Conservation (phyloP, 345 rosid genomes). For the Mercurialis annua region DNA sequence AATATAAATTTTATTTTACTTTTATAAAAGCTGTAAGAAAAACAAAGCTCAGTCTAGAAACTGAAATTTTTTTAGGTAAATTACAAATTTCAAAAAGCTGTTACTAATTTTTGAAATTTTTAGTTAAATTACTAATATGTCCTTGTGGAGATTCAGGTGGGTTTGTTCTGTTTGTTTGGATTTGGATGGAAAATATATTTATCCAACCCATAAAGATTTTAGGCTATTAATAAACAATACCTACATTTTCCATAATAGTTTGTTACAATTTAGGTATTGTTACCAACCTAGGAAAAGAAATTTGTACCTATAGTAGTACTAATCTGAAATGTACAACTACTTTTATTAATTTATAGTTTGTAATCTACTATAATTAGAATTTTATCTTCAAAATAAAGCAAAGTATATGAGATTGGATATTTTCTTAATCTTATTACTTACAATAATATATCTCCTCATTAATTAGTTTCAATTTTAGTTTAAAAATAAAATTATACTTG, state of each 20-base stretch:
- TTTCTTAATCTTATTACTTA: not conserved
- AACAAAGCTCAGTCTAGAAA: no score
- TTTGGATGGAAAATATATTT: not conserved
- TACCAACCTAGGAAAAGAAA: no score
- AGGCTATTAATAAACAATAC: not conserved
- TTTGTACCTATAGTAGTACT: not conserved
- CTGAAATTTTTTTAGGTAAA: not conserved
- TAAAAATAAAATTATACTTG: not conserved
- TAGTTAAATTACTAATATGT: slow-evolving; percentile 5
- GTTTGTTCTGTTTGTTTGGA: not conserved
- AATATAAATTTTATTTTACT: slow-evolving; percentile 15
- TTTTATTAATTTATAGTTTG: not conserved
- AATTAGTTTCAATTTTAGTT: not conserved
- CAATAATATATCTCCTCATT: no score
- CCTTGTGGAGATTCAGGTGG: not conserved
- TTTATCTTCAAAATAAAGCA: not conserved
- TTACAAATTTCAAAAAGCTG: slow-evolving; percentile 19
- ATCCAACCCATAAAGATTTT: not conserved
- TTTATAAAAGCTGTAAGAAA: not conserved
- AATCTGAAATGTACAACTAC: not conserved
- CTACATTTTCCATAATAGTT: no score
- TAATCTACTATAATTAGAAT: not conserved
- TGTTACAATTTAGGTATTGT: no score
- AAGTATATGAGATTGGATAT: not conserved
- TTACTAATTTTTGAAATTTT: slow-evolving; percentile 1